Evolutionary conservation across 2,329 filamentous ascomycete genomes (phyloP).

Genomic region (Hypocrella siamensis): DNA sequence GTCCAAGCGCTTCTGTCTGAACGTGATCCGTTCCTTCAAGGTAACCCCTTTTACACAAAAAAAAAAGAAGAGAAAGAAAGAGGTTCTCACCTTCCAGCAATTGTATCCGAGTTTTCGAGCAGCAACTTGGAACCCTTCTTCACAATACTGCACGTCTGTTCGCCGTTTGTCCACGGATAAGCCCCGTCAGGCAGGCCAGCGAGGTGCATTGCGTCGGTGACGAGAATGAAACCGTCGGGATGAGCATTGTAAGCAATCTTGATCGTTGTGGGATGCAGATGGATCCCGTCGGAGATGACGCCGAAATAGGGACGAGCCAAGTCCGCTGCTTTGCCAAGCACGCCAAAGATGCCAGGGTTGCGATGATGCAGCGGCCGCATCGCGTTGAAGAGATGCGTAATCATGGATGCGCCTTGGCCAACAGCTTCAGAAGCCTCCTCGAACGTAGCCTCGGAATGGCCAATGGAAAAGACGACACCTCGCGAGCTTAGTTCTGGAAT

Average conservation of each 20-base stretch:
- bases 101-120: conserved; percentile 62
- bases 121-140: conserved; percentile 61
- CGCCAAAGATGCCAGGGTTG: conserved; percentile 79
- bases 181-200: conserved; percentile 70
- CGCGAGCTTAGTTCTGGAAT: conserved; percentile 51
- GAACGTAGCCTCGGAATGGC: conserved; percentile 77
- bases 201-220: conserved; percentile 85
- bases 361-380: conserved; percentile 85
- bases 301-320: conserved; percentile 61
- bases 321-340: conserved; percentile 53
- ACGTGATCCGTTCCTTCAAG: too few species aligned
- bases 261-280: conserved; percentile 75
- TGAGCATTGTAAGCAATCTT: conserved; percentile 83
- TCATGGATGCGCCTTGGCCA: conserved; percentile 66
- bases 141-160: conserved; percentile 39
- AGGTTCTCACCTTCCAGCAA: conserved; percentile 51
- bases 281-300: conserved; percentile 80
- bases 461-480: conserved; percentile 64
- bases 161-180: conserved; percentile 74
- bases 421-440: conserved; percentile 62
- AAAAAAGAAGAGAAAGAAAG: background rate
- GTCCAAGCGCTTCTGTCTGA: too few species aligned
- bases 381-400: conserved; percentile 88
- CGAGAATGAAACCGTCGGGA: conserved; percentile 69
- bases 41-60: too few species aligned